Conservation (phyloP, 2,329 filamentous ascomycete genomes). For the Helicocarpus griseus region DNA sequence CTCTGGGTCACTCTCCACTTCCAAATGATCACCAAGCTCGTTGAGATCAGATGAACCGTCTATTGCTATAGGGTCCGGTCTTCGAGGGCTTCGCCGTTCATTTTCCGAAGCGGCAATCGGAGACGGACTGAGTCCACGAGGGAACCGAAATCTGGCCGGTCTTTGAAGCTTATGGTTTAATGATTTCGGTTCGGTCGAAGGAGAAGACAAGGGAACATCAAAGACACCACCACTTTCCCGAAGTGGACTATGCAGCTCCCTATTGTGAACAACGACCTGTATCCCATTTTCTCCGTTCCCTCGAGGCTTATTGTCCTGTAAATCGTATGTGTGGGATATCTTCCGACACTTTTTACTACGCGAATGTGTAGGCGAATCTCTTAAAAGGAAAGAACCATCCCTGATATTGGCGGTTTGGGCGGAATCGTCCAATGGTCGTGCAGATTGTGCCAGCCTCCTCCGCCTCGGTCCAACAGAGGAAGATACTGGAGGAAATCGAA, state of each 20-base stretch:
- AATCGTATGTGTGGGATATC: conserved; percentile 16
- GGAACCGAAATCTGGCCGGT: conserved; percentile 26
- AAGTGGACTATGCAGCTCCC: conserved; percentile 8
- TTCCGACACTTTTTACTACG: conserved; percentile 29
- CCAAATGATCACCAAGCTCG: conserved; percentile 12
- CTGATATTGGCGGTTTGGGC: background rate
- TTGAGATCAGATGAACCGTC: conserved; percentile 12
- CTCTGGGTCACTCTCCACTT: conserved; percentile 15
- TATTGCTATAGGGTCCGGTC: conserved; percentile 11
- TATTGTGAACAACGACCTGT: conserved; percentile 20
- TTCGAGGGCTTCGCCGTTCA: conserved; percentile 13
- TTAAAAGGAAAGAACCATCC: background rate
- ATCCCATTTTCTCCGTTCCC: conserved; percentile 9
- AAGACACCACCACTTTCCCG: conserved; percentile 15
- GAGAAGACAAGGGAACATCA: conserved; percentile 32
- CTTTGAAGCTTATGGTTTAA: conserved; percentile 15
- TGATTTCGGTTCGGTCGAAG: conserved; percentile 26
- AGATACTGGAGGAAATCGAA: conserved; percentile 22
- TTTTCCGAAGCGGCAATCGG: conserved; percentile 18
- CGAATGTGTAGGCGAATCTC: background rate
- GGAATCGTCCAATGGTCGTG: background rate
- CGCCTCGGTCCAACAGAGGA: conserved; percentile 6
- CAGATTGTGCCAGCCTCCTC: background rate
- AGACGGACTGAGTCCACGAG: conserved; percentile 24
- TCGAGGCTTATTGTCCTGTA: background rate